Base-by-base conservation (phyloP, 805 yeast genomes). In the Candida piceae region DNA sequence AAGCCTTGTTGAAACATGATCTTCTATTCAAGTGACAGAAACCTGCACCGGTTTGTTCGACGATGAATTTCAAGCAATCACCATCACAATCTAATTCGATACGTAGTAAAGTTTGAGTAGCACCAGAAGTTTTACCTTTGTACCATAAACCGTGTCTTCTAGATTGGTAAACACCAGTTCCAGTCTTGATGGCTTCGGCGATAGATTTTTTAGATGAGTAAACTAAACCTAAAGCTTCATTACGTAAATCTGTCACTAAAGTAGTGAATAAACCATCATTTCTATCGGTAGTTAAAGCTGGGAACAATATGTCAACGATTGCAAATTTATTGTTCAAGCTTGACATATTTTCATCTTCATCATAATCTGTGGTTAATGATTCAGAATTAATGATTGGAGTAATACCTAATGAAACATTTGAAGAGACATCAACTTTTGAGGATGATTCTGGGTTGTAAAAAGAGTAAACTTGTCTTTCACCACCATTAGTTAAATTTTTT, bases 41-140 rank as follows among this genome's bases (percentile, higher is more conserved):
- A 1, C 97, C 97, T 35, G 73, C 75, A 21, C 95, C 96, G 2
- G 73, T 62, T 58, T 89, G 97, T 46, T 77, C 80, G 21, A 93
- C 98, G 16, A 81, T 72, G 55, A 90, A 86, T 64, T 85, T 82
- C 52, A 93, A 64, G 45, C 95, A 84, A 59, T 93, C 98, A 31
- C 84, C 78, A 63, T 93, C 98, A 62, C 98, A 93, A 64, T 93
- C 98, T 42, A 76, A 62, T 36, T 78, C 81, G 39, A 93, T 59
- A 30, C 70, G 63, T 17, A 83, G 48, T 32, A 93, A 69, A 48
- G 70, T 70, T 64, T 93, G 98, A 1, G 94, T 85, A 35, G 95
- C 95, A 16, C 98, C 98, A n/a, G 95, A 84, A 2, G 96, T 85
- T 38, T 83, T 82, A 21, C 98, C 98, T 61, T 93, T 93, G 60